phyloP scores from a whole-genome alignment of 2,329 filamentous ascomycete species.

The Fusarium sp. region DNA sequence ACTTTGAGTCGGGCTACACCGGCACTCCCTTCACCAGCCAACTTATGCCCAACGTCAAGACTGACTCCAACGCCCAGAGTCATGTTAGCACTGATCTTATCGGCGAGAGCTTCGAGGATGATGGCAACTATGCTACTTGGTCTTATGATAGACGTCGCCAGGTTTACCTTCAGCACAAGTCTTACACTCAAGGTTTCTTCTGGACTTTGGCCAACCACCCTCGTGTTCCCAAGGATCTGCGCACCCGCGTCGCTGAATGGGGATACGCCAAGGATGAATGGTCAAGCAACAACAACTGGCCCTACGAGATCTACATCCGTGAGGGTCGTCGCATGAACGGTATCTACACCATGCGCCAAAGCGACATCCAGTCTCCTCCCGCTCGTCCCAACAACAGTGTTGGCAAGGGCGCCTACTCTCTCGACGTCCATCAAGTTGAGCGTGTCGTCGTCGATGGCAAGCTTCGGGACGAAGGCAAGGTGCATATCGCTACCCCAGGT shows the following conservation, averaged over 20 bases:
- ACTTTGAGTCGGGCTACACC: slow-evolving; percentile 30
- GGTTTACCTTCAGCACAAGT: slow-evolving; percentile 14
- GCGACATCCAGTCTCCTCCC: slow-evolving; percentile 26
- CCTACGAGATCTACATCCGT: slow-evolving; percentile 35
- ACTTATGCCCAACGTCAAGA: slow-evolving; percentile 39
- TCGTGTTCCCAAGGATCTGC: slow-evolving; percentile 16
- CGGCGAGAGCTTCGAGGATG: slow-evolving; percentile 20
- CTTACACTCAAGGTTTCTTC: slow-evolving; percentile 33
- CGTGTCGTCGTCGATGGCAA: slow-evolving; percentile 21
- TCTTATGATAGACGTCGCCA: slow-evolving; percentile 24
- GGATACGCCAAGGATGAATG: slow-evolving; percentile 36
- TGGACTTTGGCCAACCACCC: slow-evolving; percentile 33
- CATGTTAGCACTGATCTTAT: slow-evolving; percentile 38
- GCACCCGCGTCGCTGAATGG: slow-evolving; percentile 9
- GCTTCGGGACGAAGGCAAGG: slow-evolving; percentile 31
- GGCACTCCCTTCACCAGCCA: slow-evolving; percentile 31
- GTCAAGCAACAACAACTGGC: slow-evolving; percentile 30
- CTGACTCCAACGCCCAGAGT: slow-evolving; percentile 28
- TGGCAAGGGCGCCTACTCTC: slow-evolving; percentile 23
- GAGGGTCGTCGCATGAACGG: slow-evolving; percentile 34
- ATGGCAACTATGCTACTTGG: slow-evolving; percentile 32
- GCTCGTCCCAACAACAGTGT: slow-evolving; percentile 9
- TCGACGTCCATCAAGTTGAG: slow-evolving; percentile 35
- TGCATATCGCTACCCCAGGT: slow-evolving; percentile 21
- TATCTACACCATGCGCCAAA: slow-evolving; percentile 30